Base-by-base conservation (phyloP, 441 rosid species). In the Populus hybrid region DNA sequence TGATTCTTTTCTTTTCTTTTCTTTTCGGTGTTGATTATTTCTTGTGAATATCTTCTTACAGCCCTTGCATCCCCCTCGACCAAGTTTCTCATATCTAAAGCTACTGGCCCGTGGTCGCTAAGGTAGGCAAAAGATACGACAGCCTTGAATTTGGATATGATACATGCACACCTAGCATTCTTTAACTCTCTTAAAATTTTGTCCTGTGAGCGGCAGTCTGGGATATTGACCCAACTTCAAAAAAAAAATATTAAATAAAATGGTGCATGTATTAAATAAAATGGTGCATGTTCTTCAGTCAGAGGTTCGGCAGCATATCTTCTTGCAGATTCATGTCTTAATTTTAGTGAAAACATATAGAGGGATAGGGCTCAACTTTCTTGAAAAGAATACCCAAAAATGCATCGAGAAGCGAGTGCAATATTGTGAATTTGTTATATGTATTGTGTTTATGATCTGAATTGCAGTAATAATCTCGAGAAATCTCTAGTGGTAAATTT, bases 101-200 rank as follows among this genome's bases (percentile, higher is more conserved):
- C 20, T 24, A 29, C 33, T 66, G 69, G 38, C 18, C 11, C 18
- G 14, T 63, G 66, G 6, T 31, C 35, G 28, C 21, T 2, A 23
- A 7, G 68, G 69, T 69, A 21, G 20, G 68, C 59, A 7, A 56
- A 59, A 31, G 73, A 69, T 76, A 56, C 23, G 78, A 69, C 74
- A 56, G 74, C 78, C 78, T 76, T 75, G 65, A 31, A 18, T 9
- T 16, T 69, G 74, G 21, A 35, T 76, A 21, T 56, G 18, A 53
- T 33, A 33, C 33, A 20, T 28, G 40, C 18, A 11, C 20, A 12
- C 20, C 28, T 64, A 16, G 6, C 11, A 28, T 42, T 23, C 71
- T n/a, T 40, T 29, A 42, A 6, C 45, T 45, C 8, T 59, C 11
- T 33, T 33, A 10, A 10, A 75, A n/a, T 68, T 26, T 50, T 73